phyloP scores from a whole-genome alignment of 257 asterid species.

The Petrea volubilis region DNA sequence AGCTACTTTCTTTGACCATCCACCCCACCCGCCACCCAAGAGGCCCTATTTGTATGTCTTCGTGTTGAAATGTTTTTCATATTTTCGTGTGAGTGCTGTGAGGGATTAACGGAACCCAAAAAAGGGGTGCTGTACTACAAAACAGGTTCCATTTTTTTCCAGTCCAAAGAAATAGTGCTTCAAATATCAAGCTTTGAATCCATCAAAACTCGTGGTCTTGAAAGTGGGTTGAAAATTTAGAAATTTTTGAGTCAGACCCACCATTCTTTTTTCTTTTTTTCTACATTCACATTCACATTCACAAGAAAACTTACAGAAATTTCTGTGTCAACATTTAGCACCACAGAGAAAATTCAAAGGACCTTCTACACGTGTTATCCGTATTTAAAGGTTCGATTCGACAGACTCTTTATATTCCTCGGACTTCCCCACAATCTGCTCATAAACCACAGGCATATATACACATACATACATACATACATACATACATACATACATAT shows the following conservation, averaged over 20 bases:
- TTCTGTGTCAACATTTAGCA: constrained; percentile 29
- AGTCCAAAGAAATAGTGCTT: background rate
- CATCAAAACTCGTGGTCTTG: constrained; percentile 46
- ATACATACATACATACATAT: too few species aligned
- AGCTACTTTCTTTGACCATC: constrained; percentile 67
- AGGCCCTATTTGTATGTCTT: background rate
- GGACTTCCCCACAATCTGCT: background rate
- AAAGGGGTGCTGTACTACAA: background rate
- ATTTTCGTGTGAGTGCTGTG: constrained; percentile 5
- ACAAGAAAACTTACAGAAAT: constrained; percentile 27
- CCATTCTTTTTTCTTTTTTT: constrained; percentile 13
- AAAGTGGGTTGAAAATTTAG: constrained; percentile 24
- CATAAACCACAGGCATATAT: constrained; percentile 9
- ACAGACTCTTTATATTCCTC: constrained; percentile 14
- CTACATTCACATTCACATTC: constrained; percentile 37
- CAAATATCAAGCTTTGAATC: constrained; percentile 49
- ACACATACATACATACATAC: background rate
- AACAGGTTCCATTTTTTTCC: background rate
- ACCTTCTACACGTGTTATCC: constrained; percentile 40
- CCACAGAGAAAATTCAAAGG: constrained; percentile 30
- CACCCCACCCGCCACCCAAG: background rate
- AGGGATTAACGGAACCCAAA: background rate
- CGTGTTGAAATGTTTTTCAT: constrained; percentile 11
- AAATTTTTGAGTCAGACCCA: constrained; percentile 34
- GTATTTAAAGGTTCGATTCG: constrained; percentile 35